These are phyloP conservation scores for Mrakia frigida DNA, from an alignment of 768 basidiomycete genomes.

Conservation along the genomic window DNA sequence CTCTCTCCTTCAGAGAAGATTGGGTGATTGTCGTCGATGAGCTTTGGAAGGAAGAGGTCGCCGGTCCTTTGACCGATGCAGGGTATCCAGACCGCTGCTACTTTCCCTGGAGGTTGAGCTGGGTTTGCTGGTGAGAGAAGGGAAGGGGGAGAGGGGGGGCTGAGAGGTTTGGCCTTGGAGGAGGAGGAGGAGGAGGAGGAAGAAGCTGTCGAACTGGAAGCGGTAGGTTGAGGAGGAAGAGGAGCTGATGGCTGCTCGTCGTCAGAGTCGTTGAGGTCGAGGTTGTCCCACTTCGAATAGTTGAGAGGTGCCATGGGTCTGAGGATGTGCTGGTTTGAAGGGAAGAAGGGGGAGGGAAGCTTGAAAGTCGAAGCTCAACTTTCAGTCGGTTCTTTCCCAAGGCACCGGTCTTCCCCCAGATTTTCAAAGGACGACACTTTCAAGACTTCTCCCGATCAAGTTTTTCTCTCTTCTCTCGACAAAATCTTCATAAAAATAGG, in stretches of 20 bases:
- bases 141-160: not conserved
- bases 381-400: too few species aligned
- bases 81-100: not conserved
- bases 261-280: not conserved
- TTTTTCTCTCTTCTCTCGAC: too few species aligned
- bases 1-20: not conserved
- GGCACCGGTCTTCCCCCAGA: too few species aligned
- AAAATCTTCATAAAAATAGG: too few species aligned
- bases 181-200: not conserved
- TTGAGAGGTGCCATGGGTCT: not conserved
- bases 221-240: not conserved
- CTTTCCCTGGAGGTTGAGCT: not conserved
- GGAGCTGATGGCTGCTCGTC: not conserved
- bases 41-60: not conserved
- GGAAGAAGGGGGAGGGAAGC: too few species aligned
- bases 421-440: too few species aligned
- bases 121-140: not conserved
- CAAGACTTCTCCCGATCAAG: too few species aligned
- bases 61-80: not conserved
- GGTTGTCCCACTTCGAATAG: slow-evolving; percentile 7
- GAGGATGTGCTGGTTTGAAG: too few species aligned
- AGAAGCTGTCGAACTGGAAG: too few species aligned
- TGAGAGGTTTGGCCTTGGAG: not conserved
- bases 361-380: too few species aligned
- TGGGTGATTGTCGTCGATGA: not conserved